Evolutionary conservation across 768 basidiomycete species (phyloP).

Genomic region (Suillus sp.): DNA sequence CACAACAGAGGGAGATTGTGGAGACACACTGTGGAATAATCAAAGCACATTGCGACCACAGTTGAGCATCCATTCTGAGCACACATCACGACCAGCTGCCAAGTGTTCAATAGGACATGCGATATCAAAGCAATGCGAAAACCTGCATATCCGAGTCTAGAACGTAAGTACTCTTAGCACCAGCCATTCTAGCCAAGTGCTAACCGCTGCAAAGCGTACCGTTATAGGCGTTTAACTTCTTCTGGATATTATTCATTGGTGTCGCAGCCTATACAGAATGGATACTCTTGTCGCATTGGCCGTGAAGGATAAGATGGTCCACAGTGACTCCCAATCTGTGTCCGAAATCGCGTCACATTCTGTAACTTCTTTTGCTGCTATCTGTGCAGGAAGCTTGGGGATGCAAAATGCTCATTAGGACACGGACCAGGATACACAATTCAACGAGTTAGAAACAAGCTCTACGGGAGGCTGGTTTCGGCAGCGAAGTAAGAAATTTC

Average conservation of each 20-base stretch:
- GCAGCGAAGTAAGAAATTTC: slow-evolving; percentile 55
- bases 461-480: slow-evolving; percentile 33
- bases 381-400: slow-evolving; percentile 52
- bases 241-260: not conserved
- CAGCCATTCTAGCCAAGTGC: not conserved
- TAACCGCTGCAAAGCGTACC: not conserved
- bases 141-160: not conserved
- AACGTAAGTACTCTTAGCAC: not conserved
- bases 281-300: not conserved
- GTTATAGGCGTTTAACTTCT: not conserved
- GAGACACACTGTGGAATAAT: not conserved
- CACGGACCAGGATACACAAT: slow-evolving; percentile 25
- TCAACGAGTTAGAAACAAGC: slow-evolving; percentile 25
- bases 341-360: slow-evolving; percentile 74
- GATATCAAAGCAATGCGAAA: not conserved
- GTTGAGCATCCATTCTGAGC: not conserved
- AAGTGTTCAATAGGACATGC: not conserved
- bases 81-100: not conserved
- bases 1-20: not conserved
- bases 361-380: slow-evolving; percentile 51
- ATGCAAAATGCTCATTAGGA: slow-evolving; percentile 22
- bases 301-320: not conserved
- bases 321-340: slow-evolving; percentile 56
- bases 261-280: slow-evolving; percentile 21
- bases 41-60: not conserved